Base-by-base conservation (phyloP, 2,329 filamentous ascomycete species). In the Paecilomyces sp. region DNA sequence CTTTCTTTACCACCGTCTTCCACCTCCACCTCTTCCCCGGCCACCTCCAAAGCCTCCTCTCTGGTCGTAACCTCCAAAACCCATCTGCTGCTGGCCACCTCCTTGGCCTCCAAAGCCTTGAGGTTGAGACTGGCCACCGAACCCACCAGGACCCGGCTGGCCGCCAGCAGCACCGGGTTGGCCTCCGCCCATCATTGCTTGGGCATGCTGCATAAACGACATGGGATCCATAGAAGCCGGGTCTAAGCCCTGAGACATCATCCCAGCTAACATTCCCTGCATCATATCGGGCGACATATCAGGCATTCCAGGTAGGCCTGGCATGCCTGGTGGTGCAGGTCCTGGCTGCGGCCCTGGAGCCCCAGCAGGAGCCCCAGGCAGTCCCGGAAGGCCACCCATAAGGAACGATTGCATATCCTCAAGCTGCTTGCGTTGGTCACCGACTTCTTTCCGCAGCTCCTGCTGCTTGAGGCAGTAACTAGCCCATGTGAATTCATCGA, bases 401-500 rank as follows among this genome's bases (percentile, higher is more conserved):
- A 87, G 77, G 76, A 87, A 85, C 51, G 78, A 79, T 65, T 86
- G 83, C 79, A 88, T 84, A 62, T 85, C 80, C 58, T 82, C 81
- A 69, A 84, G 79, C 63, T 86, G 81, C 57, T 80, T 90, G 79
- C 93, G 96, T 77, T 95, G 92, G 55, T 88, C 85, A 60, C 85
- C 85, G 66, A 91, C 91, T 66, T 93, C 90, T 65, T 85, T 85
- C 18, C 89, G 85, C 68, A 97, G 82, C 25, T 81, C 81, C 65
- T 94, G 87, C 74, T 97, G 94, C 70, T 96, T 95, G 61, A 91
- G 81, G 33, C 92, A 92, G 74, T 99, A 99, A 58, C 92, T 85
- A 5, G 92, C 90, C 94, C 94, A 99, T 0, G 92, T 96, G 75
- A 97, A 97, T 75, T 97, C 93, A 77, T 97, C 93, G 71, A 97